These are phyloP conservation scores for Magnolia officinalis DNA, from an alignment of 164 flowering plant genomes.

Conservation along the genomic window DNA sequence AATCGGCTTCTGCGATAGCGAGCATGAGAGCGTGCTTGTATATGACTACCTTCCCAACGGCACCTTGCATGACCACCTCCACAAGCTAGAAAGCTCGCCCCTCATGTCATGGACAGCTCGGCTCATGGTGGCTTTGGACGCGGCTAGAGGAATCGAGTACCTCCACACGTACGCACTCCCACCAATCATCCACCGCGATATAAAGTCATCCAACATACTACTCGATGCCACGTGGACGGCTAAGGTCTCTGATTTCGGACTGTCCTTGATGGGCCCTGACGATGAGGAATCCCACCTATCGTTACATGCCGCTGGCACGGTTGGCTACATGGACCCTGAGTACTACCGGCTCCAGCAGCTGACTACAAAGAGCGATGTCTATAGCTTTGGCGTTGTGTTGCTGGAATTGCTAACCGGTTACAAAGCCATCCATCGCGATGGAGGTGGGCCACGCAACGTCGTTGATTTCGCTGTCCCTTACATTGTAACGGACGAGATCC, in stretches of 20 bases:
- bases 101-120: slow-evolving; percentile 56
- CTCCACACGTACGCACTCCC: slow-evolving; percentile 70
- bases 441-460: slow-evolving; percentile 58
- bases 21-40: slow-evolving; percentile 45
- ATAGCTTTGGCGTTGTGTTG: slow-evolving; percentile 76
- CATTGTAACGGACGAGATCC: slow-evolving; percentile 56
- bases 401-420: slow-evolving; percentile 68
- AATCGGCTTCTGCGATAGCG: slow-evolving; percentile 61
- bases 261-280: slow-evolving; percentile 66
- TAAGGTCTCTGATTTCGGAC: slow-evolving; percentile 81
- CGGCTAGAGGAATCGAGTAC: slow-evolving; percentile 82
- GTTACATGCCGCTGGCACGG: slow-evolving; percentile 65
- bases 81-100: slow-evolving; percentile 36
- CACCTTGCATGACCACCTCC: slow-evolving; percentile 70
- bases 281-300: slow-evolving; percentile 52
- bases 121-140: slow-evolving; percentile 62
- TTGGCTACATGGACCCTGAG: slow-evolving; percentile 89
- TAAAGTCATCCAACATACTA: slow-evolving; percentile 81
- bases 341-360: slow-evolving; percentile 67
- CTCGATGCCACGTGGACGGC: slow-evolving; percentile 62
- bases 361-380: slow-evolving; percentile 75
- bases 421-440: slow-evolving; percentile 56
- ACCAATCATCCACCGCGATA: slow-evolving; percentile 74
- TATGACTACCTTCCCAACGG: slow-evolving; percentile 74
- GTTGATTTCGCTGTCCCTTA: slow-evolving; percentile 70